A percentile compares a stretch with the other conserved stretches of the same genome.
Evolutionary conservation across 2,329 filamentous ascomycete genomes (phyloP).

Genomic region (Verticillium isaacii): DNA sequence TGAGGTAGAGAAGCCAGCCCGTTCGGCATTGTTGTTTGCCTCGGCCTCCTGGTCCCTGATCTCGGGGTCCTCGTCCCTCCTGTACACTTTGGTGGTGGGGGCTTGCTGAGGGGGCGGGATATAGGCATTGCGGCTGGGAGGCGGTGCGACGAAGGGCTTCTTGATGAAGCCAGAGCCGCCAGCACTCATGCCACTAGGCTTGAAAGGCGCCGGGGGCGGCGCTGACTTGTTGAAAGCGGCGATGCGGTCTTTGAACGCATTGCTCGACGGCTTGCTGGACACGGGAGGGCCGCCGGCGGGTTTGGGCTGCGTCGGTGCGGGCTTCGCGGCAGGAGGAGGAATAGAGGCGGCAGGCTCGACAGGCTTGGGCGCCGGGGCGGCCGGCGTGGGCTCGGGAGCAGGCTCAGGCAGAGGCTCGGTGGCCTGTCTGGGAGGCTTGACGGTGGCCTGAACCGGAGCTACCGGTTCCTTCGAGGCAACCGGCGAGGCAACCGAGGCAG

Average conservation of each 20-base stretch:
- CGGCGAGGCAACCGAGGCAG: constrained; percentile 19
- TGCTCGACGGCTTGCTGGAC: constrained; percentile 66
- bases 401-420: constrained; percentile 20
- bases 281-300: constrained; percentile 60
- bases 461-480: constrained; percentile 28
- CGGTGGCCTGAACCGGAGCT: constrained; percentile 24
- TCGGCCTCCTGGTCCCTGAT: constrained; percentile 62
- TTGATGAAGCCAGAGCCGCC: constrained; percentile 73
- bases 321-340: constrained; percentile 34
- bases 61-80: constrained; percentile 81
- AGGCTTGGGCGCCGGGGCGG: constrained; percentile 30
- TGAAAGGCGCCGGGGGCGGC: constrained; percentile 86
- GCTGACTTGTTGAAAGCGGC: constrained; percentile 93
- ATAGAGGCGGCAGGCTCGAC: constrained; percentile 24
- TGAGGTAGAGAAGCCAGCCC: constrained; percentile 53
- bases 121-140: constrained; percentile 87
- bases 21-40: constrained; percentile 61
- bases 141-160: constrained; percentile 94
- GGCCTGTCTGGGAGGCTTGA: background rate
- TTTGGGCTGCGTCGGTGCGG: constrained; percentile 28
- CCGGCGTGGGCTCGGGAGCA: constrained; percentile 18
- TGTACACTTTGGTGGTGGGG: constrained; percentile 71
- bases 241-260: constrained; percentile 90
- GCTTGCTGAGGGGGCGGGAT: constrained; percentile 71
- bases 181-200: constrained; percentile 61